phyloP scores from a whole-genome alignment of 331 rosid species.

The Rosa hybrid region DNA sequence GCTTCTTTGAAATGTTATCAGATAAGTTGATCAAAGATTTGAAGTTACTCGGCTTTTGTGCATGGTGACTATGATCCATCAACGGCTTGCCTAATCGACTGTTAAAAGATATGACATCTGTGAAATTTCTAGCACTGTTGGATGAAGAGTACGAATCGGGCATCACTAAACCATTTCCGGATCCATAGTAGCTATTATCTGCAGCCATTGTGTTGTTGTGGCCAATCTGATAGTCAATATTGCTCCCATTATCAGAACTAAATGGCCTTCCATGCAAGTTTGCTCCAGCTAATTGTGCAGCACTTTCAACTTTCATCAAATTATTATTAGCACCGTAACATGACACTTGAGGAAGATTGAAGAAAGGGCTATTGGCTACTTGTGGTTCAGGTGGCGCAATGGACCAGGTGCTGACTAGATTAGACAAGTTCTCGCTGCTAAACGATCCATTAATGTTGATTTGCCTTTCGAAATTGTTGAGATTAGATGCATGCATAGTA shows the following conservation, averaged over 20 bases:
- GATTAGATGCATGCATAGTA: constrained; percentile 9
- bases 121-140: constrained; percentile 39
- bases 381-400: constrained; percentile 81
- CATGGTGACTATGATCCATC: constrained; percentile 40
- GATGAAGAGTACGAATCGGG: constrained; percentile 47
- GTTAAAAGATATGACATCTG: constrained; percentile 68
- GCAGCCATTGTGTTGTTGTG: constrained; percentile 29
- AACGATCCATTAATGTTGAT: constrained; percentile 27
- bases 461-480: constrained; percentile 54
- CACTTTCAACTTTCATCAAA: constrained; percentile 38
- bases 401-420: constrained; percentile 79
- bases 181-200: constrained; percentile 34
- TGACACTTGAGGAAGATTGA: constrained; percentile 39
- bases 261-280: constrained; percentile 38
- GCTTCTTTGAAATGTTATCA: constrained; percentile 52
- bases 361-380: constrained; percentile 46
- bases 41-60: constrained; percentile 37
- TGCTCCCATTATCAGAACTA: not conserved
- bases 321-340: constrained; percentile 28
- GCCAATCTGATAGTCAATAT: constrained; percentile 49
- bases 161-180: constrained; percentile 28
- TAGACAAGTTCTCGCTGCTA: constrained; percentile 56
- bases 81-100: constrained; percentile 54
- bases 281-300: not conserved
- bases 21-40: constrained; percentile 39